phyloP scores from a whole-genome alignment of 2,329 filamentous ascomycete genomes.

The Alternaria sp. region DNA sequence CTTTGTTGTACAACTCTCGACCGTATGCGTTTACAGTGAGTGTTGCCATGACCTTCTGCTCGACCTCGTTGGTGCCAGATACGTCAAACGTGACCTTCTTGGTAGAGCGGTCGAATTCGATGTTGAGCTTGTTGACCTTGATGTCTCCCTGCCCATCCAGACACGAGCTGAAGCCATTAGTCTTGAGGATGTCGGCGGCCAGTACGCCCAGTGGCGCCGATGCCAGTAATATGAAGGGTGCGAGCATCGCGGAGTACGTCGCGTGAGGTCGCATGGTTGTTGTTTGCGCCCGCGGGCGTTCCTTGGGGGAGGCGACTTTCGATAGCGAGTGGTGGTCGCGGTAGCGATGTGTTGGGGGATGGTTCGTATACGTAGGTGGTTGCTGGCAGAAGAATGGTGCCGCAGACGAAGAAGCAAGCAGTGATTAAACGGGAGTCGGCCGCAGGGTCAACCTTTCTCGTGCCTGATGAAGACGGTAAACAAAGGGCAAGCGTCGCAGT shows the following conservation, averaged over 20 bases:
- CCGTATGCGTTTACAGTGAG: conserved; percentile 87
- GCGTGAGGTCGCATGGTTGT: conserved; percentile 45
- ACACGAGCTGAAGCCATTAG: conserved; percentile 82
- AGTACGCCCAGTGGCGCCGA: conserved; percentile 60
- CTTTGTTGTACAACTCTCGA: conserved; percentile 77
- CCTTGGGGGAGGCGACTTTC: conserved; percentile 14
- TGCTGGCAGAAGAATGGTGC: conserved; percentile 17
- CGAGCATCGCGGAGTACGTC: conserved; percentile 50
- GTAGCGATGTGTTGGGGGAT: not conserved
- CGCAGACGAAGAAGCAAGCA: not conserved
- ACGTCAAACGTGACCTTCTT: conserved; percentile 83
- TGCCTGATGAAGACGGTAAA: conserved; percentile 31
- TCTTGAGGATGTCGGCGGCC: conserved; percentile 78
- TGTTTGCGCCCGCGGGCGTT: conserved; percentile 44
- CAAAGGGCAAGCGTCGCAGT: conserved; percentile 19
- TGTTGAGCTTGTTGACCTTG: conserved; percentile 75
- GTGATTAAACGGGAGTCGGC: conserved; percentile 42
- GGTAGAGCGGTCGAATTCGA: conserved; percentile 79
- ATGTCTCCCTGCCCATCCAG: conserved; percentile 65
- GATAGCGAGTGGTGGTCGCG: conserved; percentile 20
- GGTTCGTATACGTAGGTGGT: not conserved
- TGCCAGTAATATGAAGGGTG: conserved; percentile 49
- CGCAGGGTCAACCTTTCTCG: conserved; percentile 50
- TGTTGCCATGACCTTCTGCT: conserved; percentile 81
- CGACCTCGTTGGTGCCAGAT: conserved; percentile 74